These are phyloP conservation scores for Yamadazyma akitaensis DNA, from an alignment of 805 yeast species.

Conservation along the genomic window DNA sequence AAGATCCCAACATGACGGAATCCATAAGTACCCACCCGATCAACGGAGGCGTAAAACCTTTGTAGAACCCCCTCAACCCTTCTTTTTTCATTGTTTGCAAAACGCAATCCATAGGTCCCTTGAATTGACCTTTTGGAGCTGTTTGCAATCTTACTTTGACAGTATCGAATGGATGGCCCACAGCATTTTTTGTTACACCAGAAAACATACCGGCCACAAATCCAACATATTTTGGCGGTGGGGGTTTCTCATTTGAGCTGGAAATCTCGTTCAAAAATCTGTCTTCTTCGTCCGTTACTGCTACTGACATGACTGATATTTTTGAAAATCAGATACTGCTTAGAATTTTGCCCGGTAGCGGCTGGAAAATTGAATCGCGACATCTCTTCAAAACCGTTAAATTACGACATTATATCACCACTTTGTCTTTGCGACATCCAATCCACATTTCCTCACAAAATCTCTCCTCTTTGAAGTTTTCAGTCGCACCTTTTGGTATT, in stretches of 20 bases:
- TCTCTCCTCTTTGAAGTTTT: not conserved
- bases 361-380: not conserved
- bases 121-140: conserved; percentile 55
- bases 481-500: not conserved
- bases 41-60: conserved; percentile 91
- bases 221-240: conserved; percentile 62
- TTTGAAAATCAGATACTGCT: not conserved
- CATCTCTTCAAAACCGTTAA: not conserved
- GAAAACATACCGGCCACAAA: conserved; percentile 87
- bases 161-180: conserved; percentile 93
- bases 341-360: not conserved
- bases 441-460: not conserved
- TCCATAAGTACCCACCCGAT: conserved; percentile 96
- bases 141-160: conserved; percentile 84
- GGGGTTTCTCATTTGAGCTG: conserved; percentile 12
- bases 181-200: conserved; percentile 82
- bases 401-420: not conserved
- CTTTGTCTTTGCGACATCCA: not conserved
- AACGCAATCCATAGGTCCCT: conserved; percentile 81
- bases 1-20: conserved; percentile 82
- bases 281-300: conserved; percentile 27
- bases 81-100: conserved; percentile 67
- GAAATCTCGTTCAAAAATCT: conserved; percentile 14
- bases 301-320: conserved; percentile 19
- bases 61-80: conserved; percentile 76